Conservation (phyloP, 202 grass and related monocot genomes). For the Schoenoplectus triqueter region DNA sequence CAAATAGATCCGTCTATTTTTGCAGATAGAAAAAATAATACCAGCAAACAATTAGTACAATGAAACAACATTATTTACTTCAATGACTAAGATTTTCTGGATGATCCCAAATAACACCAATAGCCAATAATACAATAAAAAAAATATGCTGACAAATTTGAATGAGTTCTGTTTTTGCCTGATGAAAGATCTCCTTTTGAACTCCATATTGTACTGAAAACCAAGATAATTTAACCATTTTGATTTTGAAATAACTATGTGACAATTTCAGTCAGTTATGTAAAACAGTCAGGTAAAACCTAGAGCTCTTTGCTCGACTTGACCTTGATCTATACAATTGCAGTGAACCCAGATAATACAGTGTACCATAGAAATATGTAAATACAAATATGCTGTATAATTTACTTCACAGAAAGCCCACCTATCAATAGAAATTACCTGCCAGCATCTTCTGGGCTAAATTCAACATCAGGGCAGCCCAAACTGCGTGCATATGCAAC, state of each 20-base stretch:
- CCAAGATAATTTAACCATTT: neutral
- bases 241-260: neutral
- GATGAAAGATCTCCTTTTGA: neutral
- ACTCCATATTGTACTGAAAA: neutral
- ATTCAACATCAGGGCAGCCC: constrained; percentile 85
- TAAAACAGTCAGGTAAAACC: neutral
- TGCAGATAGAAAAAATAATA: too few relatives aligned
- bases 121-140: neutral
- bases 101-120: neutral
- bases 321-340: constrained; percentile 12
- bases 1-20: too few relatives aligned
- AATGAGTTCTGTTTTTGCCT: neutral
- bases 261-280: neutral
- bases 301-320: neutral
- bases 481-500: constrained; percentile 83
- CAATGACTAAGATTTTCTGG: too few relatives aligned
- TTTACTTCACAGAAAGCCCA: neutral
- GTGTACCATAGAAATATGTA: neutral
- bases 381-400: neutral
- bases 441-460: constrained; percentile 93
- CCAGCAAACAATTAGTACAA: too few relatives aligned
- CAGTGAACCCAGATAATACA: neutral
- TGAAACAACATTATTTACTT: too few relatives aligned
- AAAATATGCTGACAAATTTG: neutral
- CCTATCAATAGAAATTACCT: constrained; percentile 47